Base-by-base conservation (phyloP, 441 rosid genomes). In the Eutrema salsugineum region DNA sequence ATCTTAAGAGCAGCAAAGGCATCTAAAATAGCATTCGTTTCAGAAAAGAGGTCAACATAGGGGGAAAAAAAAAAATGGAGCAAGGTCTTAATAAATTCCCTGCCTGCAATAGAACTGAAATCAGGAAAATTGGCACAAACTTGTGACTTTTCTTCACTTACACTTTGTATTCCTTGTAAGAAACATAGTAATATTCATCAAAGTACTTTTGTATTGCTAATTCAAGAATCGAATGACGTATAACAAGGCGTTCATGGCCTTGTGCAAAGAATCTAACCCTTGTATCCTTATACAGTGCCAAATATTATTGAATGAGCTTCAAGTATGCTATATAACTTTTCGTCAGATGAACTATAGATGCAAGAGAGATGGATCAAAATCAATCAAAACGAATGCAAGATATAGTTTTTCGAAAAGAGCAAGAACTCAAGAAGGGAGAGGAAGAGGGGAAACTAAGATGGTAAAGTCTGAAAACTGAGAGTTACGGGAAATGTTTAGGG, bases 251-350 rank as follows among this genome's bases (percentile, higher is more conserved):
- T 39, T 62, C 24, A 33, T 68, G 75, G 69, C 33, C 54, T 40
- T 76, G 51, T 15, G 70, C 63, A 79, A 57, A 63, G 68, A 68
- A 59, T 69, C 87, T 63, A 30, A 94, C 99, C 99, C 88, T 89
- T 82, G 72, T 91, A 89, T 77, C 99, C 74, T 87, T 87, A 81
- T 83, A 85, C 66, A 79, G 77, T 12, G 98, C 98, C 81, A 95
- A 78, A 78, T 95, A 89, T 75, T 95, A 89, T 75, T 89, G 97
- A 67, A 91, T 83, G 75, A 95, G 99, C 89, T 92, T 95, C 80
- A 86, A 86, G 70, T 91, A 84, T 46, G 90, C 96, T 78, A n/a
- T n/a, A n/a, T n/a, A 93, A 79, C 75, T 94, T 96, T 68, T 84
- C 89, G 82, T 95, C 99, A 58, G 91, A 86, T 76, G 87, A 87